Conservation (phyloP, 805 yeast genomes). For the Yamadazyma akitaensis region DNA sequence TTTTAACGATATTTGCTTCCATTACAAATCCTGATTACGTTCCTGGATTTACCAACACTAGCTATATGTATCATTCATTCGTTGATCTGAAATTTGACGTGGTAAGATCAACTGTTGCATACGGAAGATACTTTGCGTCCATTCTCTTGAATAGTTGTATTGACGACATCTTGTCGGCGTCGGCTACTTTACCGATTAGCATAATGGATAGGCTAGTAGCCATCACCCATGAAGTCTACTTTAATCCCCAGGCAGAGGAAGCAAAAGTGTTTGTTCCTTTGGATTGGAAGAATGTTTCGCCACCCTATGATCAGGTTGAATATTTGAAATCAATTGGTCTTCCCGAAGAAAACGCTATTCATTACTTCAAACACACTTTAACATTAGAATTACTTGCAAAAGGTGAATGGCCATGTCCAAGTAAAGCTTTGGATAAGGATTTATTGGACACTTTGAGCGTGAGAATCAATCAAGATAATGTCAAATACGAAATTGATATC, state of each 20-base stretch:
- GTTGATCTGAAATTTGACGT: conserved; percentile 7
- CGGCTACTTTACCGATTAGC: conserved; percentile 19
- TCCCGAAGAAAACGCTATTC: conserved; percentile 23
- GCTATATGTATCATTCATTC: conserved; percentile 17
- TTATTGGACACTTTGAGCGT: conserved; percentile 6
- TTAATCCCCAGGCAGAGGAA: conserved; percentile 14
- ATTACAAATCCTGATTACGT: conserved; percentile 36
- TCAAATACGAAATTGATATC: background rate
- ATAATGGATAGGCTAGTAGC: conserved; percentile 46
- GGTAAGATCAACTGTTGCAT: conserved; percentile 33
- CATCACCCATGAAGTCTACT: conserved; percentile 43
- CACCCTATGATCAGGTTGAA: conserved; percentile 30
- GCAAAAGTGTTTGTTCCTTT: conserved; percentile 29
- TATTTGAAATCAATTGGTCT: conserved; percentile 24
- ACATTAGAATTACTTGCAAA: conserved; percentile 6
- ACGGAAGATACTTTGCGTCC: conserved; percentile 28
- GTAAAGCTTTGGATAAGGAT: conserved; percentile 5
- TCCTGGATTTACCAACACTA: conserved; percentile 40
- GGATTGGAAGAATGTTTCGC: conserved; percentile 34
- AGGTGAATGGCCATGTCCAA: conserved; percentile 17
- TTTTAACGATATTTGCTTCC: conserved; percentile 40
- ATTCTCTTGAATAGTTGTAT: background rate
- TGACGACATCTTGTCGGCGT: conserved; percentile 4
- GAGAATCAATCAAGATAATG: background rate
- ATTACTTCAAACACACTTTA: conserved; percentile 24